Percentiles rank a stretch among this genome's conserved stretches.
phyloP scores from a whole-genome alignment of 306 rosid species.

The Neltuma alba region DNA sequence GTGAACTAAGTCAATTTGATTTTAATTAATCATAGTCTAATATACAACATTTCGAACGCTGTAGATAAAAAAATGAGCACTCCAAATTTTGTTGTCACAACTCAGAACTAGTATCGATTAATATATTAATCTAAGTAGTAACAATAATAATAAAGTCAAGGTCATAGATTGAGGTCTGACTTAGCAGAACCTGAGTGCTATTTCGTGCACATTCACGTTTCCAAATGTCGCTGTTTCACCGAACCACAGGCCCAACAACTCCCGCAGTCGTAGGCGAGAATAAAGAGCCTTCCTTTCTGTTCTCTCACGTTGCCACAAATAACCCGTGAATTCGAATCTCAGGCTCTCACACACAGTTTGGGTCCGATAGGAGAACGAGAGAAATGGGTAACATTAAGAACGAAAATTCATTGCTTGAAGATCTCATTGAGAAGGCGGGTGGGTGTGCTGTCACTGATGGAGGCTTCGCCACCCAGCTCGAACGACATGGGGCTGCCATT shows the following conservation, averaged over 20 bases:
- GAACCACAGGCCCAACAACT: not conserved
- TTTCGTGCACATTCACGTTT: slow-evolving; percentile 32
- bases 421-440: slow-evolving; percentile 62
- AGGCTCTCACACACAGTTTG: not conserved
- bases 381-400: slow-evolving; percentile 40
- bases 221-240: not conserved
- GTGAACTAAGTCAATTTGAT: too few relatives aligned
- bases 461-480: slow-evolving; percentile 88
- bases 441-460: slow-evolving; percentile 83
- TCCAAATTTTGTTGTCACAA: too few relatives aligned
- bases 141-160: not conserved
- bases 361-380: not conserved
- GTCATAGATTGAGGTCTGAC: not conserved
- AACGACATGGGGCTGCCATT: slow-evolving; percentile 71
- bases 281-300: not conserved
- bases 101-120: too few relatives aligned
- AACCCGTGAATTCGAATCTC: not conserved
- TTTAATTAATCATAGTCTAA: too few relatives aligned
- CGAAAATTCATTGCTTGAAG: slow-evolving; percentile 57
- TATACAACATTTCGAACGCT: too few relatives aligned
- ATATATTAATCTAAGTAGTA: too few relatives aligned
- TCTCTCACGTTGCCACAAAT: not conserved
- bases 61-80: too few relatives aligned
- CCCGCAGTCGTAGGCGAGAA: not conserved
- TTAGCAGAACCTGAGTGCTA: slow-evolving; percentile 20